Percentiles rank a stretch among this genome's conserved stretches.
These are phyloP conservation scores for Saitoella complicata DNA, from an alignment of 805 yeast genomes.

Conservation along the genomic window DNA sequence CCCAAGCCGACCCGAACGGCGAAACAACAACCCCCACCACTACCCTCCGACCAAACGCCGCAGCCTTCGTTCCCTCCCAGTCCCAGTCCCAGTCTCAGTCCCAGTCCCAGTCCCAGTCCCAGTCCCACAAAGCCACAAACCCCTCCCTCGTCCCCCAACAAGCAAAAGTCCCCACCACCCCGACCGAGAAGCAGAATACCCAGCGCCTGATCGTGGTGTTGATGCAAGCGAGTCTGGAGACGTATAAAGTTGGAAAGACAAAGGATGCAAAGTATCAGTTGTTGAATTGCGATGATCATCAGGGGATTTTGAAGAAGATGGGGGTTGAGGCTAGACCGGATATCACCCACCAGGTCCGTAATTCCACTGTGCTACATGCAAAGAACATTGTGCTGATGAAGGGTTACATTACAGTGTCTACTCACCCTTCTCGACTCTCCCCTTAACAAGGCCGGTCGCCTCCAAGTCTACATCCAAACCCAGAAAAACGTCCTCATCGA, in stretches of 20 bases:
- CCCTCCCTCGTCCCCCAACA: too few species aligned
- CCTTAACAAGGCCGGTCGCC: slow-evolving; percentile 88
- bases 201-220: slow-evolving; percentile 86
- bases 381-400: not conserved
- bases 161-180: too few species aligned
- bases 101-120: not conserved
- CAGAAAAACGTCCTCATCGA: slow-evolving; percentile 89
- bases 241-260: slow-evolving; percentile 66
- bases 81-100: not conserved
- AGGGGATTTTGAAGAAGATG: slow-evolving; percentile 85
- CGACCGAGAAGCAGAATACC: slow-evolving; percentile 24
- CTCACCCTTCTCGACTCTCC: slow-evolving; percentile 93
- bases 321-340: slow-evolving; percentile 99
- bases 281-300: slow-evolving; percentile 95
- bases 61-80: not conserved
- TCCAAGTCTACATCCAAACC: slow-evolving; percentile 92
- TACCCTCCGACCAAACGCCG: too few species aligned
- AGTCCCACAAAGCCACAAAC: not conserved
- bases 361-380: not conserved
- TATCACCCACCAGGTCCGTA: slow-evolving; percentile 65
- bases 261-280: slow-evolving; percentile 78
- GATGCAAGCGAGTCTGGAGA: slow-evolving; percentile 88
- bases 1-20: too few species aligned
- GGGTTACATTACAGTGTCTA: slow-evolving; percentile 36
- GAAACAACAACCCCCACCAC: too few species aligned